These are phyloP conservation scores for Fusarium phyllophilum DNA, from an alignment of 2,329 filamentous ascomycete species.

Conservation along the genomic window DNA sequence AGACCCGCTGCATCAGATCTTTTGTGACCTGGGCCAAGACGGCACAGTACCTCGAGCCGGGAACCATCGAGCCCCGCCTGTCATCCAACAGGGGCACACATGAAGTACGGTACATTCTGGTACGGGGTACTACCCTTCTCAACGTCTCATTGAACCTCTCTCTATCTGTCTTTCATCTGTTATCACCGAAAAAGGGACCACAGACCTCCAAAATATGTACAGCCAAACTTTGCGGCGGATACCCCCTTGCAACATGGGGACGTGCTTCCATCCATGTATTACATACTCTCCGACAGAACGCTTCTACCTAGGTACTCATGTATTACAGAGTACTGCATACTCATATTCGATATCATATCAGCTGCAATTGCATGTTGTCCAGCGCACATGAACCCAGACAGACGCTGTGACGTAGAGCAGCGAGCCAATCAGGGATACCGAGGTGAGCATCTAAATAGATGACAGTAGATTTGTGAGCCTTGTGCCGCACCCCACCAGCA, in stretches of 20 bases:
- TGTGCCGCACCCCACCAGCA: slow-evolving; percentile 27
- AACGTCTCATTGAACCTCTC: slow-evolving; percentile 9
- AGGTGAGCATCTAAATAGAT: slow-evolving; percentile 26
- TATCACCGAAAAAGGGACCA: slow-evolving; percentile 9
- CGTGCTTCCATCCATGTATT: slow-evolving; percentile 8
- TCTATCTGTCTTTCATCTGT: slow-evolving; percentile 11
- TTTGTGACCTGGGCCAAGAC: slow-evolving; percentile 24
- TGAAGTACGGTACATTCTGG: slow-evolving; percentile 19
- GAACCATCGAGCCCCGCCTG: slow-evolving; percentile 19
- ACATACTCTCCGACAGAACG: background rate
- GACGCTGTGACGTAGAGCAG: slow-evolving; percentile 32
- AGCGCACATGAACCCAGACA: background rate
- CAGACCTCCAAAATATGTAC: background rate
- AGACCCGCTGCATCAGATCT: slow-evolving; percentile 22
- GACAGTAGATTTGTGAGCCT: slow-evolving; percentile 32
- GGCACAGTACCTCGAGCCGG: slow-evolving; percentile 26
- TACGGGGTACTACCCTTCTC: slow-evolving; percentile 33
- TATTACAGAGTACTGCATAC: background rate
- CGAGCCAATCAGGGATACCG: slow-evolving; percentile 16
- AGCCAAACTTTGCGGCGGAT: slow-evolving; percentile 32
- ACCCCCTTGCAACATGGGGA: slow-evolving; percentile 15
- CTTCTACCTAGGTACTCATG: background rate
- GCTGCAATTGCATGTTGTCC: slow-evolving; percentile 1
- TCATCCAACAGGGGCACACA: slow-evolving; percentile 23
- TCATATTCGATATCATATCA: background rate